These are phyloP conservation scores for Iodosphaeria phyllophila DNA, from an alignment of 2,329 filamentous ascomycete genomes.

Conservation along the genomic window DNA sequence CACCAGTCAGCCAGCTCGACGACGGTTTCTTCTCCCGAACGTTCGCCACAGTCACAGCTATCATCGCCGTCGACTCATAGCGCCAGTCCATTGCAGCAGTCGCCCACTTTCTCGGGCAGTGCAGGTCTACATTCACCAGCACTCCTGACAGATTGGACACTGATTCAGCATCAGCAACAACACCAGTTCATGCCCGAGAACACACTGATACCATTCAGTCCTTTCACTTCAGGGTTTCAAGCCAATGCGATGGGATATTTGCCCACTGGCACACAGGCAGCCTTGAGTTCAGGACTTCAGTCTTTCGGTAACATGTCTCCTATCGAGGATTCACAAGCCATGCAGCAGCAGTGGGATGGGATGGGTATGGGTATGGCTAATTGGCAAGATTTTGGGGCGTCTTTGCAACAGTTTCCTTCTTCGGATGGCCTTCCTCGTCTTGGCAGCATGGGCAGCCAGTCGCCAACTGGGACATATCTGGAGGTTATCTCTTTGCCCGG, in stretches of 20 bases:
- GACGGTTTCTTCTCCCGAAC: conserved; percentile 31
- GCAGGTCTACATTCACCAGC: conserved; percentile 27
- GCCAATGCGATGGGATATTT: conserved; percentile 40
- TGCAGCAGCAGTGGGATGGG: conserved; percentile 34
- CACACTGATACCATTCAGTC: conserved; percentile 34
- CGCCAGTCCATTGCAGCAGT: conserved; percentile 34
- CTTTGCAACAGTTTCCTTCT: conserved; percentile 27
- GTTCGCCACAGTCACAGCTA: conserved; percentile 22
- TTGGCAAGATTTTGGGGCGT: conserved; percentile 64
- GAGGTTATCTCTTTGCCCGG: conserved; percentile 70
- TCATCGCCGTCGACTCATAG: conserved; percentile 27
- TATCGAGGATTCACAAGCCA: conserved; percentile 36
- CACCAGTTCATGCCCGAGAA: conserved; percentile 36
- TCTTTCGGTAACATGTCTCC: conserved; percentile 39
- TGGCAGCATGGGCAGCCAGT: conserved; percentile 36
- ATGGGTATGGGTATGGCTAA: conserved; percentile 51
- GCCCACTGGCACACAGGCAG: conserved; percentile 41
- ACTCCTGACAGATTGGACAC: conserved; percentile 40
- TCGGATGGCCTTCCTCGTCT: conserved; percentile 23
- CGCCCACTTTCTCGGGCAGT: conserved; percentile 28
- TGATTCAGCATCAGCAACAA: conserved; percentile 34
- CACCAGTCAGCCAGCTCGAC: conserved; percentile 22
- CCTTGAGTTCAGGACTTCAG: conserved; percentile 40
- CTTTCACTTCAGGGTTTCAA: conserved; percentile 32
- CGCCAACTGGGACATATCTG: conserved; percentile 62